phyloP scores from a whole-genome alignment of 2,329 filamentous ascomycete genomes.

The Macrophomina phaseolina region DNA sequence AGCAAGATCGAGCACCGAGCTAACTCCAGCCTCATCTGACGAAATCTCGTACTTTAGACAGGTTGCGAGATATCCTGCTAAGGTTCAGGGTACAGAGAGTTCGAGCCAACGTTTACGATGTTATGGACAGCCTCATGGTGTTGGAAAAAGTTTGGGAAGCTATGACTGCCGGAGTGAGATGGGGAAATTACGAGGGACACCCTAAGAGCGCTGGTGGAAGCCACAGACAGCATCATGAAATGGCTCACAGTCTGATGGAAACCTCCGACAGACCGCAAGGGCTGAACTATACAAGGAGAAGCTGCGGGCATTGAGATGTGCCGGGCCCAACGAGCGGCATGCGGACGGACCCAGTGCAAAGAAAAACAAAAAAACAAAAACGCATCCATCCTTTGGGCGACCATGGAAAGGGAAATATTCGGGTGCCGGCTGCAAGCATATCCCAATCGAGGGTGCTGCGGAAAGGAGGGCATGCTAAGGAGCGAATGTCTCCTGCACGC shows the following conservation, averaged over 20 bases:
- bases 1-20: background rate
- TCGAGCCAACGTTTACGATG: background rate
- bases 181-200: slow-evolving; percentile 13
- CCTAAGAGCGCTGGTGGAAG: slow-evolving; percentile 4
- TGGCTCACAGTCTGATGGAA: background rate
- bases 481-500: slow-evolving; percentile 11
- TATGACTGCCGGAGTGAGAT: background rate
- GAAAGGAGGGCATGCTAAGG: background rate
- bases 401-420: background rate
- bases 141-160: background rate
- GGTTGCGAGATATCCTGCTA: too few species aligned
- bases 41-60: background rate
- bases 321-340: background rate
- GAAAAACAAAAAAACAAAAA: background rate
- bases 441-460: background rate
- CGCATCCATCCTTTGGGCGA: background rate
- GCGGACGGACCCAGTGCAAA: background rate
- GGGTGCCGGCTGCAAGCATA: slow-evolving; percentile 7
- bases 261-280: background rate
- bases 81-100: background rate
- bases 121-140: background rate
- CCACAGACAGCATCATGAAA: background rate
- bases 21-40: background rate
- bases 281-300: background rate
- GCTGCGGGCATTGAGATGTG: slow-evolving; percentile 18